A percentile compares a stretch with the other conserved stretches of the same genome.
Evolutionary conservation across 2,329 filamentous ascomycete genomes (phyloP).

Genomic region (Paraphaeosphaeria minitans): DNA sequence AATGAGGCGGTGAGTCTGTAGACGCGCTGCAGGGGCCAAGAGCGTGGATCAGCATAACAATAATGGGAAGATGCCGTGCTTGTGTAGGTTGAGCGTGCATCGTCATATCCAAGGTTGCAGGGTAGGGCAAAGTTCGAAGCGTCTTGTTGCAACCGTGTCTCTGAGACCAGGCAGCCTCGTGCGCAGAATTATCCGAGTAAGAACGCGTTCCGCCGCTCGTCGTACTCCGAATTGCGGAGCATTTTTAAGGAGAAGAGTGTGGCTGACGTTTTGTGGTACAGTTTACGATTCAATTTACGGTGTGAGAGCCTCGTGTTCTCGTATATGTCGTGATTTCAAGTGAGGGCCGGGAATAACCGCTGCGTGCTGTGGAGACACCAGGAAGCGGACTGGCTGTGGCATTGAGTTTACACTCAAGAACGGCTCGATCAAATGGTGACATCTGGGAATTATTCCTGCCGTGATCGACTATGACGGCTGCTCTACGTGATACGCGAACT

Average conservation of each 20-base stretch:
- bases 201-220: not conserved
- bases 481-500: not conserved
- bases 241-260: conserved; percentile 3
- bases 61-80: not conserved
- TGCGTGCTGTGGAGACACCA: not conserved
- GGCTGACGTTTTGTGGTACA: not conserved
- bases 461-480: not conserved
- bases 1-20: conserved; percentile 13
- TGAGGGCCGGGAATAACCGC: not conserved
- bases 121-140: not conserved
- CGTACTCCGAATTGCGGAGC: conserved; percentile 8
- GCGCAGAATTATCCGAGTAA: conserved; percentile 11
- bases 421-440: not conserved
- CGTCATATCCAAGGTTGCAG: not conserved
- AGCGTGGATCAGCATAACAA: conserved; percentile 19
- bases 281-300: not conserved
- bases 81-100: not conserved
- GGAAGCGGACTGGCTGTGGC: not conserved
- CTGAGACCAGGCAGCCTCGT: conserved; percentile 17
- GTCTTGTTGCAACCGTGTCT: conserved; percentile 12
- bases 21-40: conserved; percentile 14
- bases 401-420: not conserved
- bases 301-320: not conserved
- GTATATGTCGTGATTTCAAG: not conserved
- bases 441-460: not conserved